These are phyloP conservation scores for Fragilariopsis cylindrus DNA, from an alignment of 108 stramenopile genomes.

Conservation along the genomic window DNA sequence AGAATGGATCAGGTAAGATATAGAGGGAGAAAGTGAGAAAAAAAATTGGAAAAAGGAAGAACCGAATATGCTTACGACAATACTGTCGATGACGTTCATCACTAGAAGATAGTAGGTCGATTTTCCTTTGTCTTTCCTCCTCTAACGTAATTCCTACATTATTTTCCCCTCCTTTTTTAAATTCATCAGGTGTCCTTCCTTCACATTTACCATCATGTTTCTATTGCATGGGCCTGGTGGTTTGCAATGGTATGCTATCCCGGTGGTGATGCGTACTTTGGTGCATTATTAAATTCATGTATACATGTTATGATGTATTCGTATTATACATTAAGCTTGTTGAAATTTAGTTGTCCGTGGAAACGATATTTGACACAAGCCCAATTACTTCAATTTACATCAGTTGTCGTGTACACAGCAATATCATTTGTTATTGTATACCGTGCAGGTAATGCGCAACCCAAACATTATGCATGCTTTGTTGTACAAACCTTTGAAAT, in stretches of 20 bases:
- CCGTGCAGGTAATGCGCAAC: slow-evolving; percentile 35
- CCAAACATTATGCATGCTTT: slow-evolving; percentile 52
- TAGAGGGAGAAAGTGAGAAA: background rate
- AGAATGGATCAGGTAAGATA: slow-evolving; percentile 88
- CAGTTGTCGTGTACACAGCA: slow-evolving; percentile 81
- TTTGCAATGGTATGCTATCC: slow-evolving; percentile 78
- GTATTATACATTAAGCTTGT: slow-evolving; percentile 89
- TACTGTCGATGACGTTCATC: background rate
- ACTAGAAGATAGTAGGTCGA: background rate
- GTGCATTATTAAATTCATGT: slow-evolving; percentile 93
- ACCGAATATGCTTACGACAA: background rate
- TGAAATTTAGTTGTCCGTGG: slow-evolving; percentile 86
- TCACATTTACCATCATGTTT: slow-evolving; percentile 98
- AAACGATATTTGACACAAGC: slow-evolving; percentile 90
- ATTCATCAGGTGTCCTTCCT: slow-evolving; percentile 91
- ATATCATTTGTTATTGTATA: slow-evolving; percentile 38
- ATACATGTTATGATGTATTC: slow-evolving; percentile 99
- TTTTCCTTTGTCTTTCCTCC: background rate
- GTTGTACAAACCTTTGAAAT: slow-evolving; percentile 82
- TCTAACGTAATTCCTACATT: background rate
- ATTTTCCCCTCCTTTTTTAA: background rate
- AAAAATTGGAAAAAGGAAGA: background rate
- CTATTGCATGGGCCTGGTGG: slow-evolving; percentile 96
- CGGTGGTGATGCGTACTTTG: slow-evolving; percentile 97
- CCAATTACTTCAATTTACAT: slow-evolving; percentile 96